Base-by-base conservation (phyloP, 768 basidiomycete species). In the Pseudohyphozyma bogoriensis region DNA sequence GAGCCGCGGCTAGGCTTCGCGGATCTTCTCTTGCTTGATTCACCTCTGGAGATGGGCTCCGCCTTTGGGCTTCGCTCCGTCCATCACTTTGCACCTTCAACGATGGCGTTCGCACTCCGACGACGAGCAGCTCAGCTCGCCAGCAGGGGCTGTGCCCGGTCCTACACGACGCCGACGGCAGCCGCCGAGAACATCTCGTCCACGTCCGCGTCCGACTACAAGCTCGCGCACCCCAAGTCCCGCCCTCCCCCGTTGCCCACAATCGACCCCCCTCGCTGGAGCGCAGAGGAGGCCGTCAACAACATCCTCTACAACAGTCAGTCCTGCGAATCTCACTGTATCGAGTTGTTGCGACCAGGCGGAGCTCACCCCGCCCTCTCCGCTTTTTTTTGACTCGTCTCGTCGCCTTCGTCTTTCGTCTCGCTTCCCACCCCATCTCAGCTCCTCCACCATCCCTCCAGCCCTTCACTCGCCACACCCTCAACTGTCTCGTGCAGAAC, bases 401-500 rank as follows among this genome's bases (percentile, higher is more conserved):
- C 22, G n/a, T n/a, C n/a, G n/a, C n/a, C n/a, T n/a, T n/a, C n/a
- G n/a, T n/a, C n/a, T n/a, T n/a, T 47, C 32, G 10, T 22, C 28
- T 11, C 31, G 22, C 37, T 8, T n/a, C 26, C 52, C 44, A 45
- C n/a, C n/a, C n/a, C n/a, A n/a, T n/a, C n/a, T n/a, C 46, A 62
- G 64, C 51, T 47, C 67, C 56, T 60, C 64, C 58, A 15, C 60
- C 64, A 55, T 70, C 65, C 50, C 56, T 57, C 55, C 55, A 60
- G 64, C 56, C 59, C 33, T 61, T 63, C 49, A 55, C 62, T 10
- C 56, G 61, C 26, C 93, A 97, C 72, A 82, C 92, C 59, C 80
- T 97, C 64, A 97, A 99, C 77, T 96, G 92, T 74, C 83, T 99
- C 62, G 95, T 97, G 5, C 95, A 99, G 75, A 96, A 99, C 73